Conservation (phyloP, 73 alveolate species). For the Durusdinium trenchii region DNA sequence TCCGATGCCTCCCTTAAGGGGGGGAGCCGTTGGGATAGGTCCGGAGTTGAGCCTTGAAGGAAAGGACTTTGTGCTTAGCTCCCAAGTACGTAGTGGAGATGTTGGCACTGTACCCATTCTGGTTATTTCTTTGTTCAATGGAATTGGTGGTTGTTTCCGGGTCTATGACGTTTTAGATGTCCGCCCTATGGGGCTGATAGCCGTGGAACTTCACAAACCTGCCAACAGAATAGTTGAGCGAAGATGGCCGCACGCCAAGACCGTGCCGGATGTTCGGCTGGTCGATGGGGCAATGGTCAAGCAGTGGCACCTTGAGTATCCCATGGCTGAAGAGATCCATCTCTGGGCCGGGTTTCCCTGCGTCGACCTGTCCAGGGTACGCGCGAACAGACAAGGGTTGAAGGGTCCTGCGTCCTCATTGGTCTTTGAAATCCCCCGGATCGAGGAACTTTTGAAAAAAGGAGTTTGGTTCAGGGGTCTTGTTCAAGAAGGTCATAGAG, state of each 20-base stretch:
- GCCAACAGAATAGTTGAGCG: neutral
- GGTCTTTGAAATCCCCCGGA: neutral
- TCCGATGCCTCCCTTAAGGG: constrained; percentile 8
- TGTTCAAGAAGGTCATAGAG: neutral
- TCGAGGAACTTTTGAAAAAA: neutral
- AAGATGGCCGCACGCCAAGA: neutral
- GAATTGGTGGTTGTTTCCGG: neutral
- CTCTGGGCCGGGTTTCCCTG: constrained; percentile 55
- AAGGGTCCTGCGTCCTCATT: neutral
- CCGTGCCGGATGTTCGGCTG: neutral
- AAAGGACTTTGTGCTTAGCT: neutral
- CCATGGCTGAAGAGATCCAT: neutral
- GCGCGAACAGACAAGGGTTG: neutral
- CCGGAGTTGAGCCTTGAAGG: neutral
- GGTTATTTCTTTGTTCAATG: neutral
- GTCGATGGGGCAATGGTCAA: neutral
- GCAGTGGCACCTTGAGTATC: neutral
- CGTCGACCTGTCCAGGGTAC: neutral
- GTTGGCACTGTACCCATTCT: neutral
- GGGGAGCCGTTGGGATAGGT: neutral
- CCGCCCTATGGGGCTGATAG: neutral
- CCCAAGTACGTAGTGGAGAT: neutral
- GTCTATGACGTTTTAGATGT: neutral
- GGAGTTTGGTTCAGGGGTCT: neutral
- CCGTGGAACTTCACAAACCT: neutral